Evolutionary conservation across 257 asterid genomes (phyloP).

Genomic region (Rubia yunnanensis): DNA sequence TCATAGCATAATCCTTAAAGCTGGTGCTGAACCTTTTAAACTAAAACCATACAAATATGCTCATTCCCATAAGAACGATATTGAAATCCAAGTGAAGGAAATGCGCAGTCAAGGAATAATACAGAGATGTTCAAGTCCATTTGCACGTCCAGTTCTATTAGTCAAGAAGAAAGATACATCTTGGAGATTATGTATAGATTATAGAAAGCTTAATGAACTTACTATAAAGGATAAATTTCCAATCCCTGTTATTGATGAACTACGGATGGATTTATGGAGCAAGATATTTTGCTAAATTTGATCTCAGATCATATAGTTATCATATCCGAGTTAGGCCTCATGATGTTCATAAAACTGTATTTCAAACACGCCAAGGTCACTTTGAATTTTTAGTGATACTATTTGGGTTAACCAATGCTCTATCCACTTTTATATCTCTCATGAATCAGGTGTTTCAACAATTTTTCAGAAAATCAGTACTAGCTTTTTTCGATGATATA

Average conservation of each 20-base stretch:
- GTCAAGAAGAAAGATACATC: background rate
- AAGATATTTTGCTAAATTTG: background rate
- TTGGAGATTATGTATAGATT: background rate
- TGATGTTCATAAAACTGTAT: background rate
- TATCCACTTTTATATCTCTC: background rate
- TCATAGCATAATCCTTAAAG: too few species aligned
- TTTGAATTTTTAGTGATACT: background rate
- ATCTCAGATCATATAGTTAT: background rate
- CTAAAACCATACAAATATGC: too few species aligned
- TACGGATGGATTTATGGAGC: background rate
- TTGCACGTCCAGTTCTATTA: too few species aligned
- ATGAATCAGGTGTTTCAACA: background rate
- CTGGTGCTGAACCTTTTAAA: too few species aligned
- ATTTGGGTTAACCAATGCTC: background rate
- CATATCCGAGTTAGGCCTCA: background rate
- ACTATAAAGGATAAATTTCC: background rate
- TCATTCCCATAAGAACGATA: too few species aligned
- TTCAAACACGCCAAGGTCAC: background rate
- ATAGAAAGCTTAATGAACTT: background rate
- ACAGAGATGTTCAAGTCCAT: background rate
- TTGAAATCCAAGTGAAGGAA: too few species aligned
- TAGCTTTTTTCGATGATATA: constrained; percentile 9
- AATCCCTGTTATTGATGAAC: background rate
- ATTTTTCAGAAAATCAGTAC: background rate
- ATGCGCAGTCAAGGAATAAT: too few species aligned